A percentile compares a stretch with the other conserved stretches of the same genome.
phyloP scores from a whole-genome alignment of 495 filamentous ascomycete species.

The Cudoniella acicularis region DNA sequence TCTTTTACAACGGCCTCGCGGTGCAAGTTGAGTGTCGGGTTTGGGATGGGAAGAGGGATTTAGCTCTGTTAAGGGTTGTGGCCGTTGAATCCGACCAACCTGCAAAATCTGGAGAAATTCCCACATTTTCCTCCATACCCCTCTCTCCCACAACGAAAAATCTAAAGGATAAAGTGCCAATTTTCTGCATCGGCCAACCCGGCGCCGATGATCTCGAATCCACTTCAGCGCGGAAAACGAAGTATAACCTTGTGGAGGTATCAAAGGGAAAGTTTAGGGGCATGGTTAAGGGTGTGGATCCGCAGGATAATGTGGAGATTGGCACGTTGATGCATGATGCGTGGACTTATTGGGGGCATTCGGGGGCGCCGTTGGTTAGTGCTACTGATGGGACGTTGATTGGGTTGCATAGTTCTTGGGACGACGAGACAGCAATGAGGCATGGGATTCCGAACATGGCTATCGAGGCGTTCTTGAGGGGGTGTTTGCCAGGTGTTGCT shows the following conservation, averaged over 20 bases:
- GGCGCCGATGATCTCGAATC: slow-evolving; percentile 40
- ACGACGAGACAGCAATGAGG: slow-evolving; percentile 38
- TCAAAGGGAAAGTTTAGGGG: slow-evolving; percentile 32
- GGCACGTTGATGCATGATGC: slow-evolving; percentile 40
- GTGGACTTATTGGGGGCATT: slow-evolving; percentile 49
- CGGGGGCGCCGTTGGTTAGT: slow-evolving; percentile 34
- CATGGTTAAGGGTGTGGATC: slow-evolving; percentile 30
- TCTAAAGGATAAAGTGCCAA: not conserved
- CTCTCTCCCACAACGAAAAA: not conserved
- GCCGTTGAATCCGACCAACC: slow-evolving; percentile 14
- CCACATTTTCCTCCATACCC: not conserved
- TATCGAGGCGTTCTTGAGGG: slow-evolving; percentile 12
- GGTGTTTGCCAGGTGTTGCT: too few species aligned
- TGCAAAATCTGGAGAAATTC: not conserved
- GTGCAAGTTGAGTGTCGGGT: slow-evolving; percentile 32
- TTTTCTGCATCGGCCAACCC: slow-evolving; percentile 35
- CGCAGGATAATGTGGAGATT: slow-evolving; percentile 39
- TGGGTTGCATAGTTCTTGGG: slow-evolving; percentile 42
- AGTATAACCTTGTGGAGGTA: slow-evolving; percentile 36
- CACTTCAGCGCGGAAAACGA: slow-evolving; percentile 21
- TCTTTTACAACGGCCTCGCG: slow-evolving; percentile 32
- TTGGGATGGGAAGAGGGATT: slow-evolving; percentile 34
- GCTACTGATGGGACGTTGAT: slow-evolving; percentile 29
- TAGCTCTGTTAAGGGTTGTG: slow-evolving; percentile 35
- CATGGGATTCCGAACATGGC: slow-evolving; percentile 35